Evolutionary conservation across 805 yeast genomes (phyloP).

Genomic region (Spathaspora sp.): DNA sequence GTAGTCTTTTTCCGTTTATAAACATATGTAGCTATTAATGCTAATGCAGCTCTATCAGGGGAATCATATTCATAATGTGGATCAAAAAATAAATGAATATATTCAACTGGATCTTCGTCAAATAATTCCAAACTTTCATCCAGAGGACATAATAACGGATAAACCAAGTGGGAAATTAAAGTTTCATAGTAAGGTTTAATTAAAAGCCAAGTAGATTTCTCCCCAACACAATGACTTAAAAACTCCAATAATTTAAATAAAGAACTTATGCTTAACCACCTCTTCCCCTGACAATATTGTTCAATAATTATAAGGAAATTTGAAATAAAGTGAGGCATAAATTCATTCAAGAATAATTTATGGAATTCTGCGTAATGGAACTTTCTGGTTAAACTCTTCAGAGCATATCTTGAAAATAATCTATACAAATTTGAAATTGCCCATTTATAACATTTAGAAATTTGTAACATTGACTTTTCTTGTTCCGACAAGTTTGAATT

Average conservation of each 20-base stretch:
- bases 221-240: slow-evolving; percentile 54
- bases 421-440: slow-evolving; percentile 74
- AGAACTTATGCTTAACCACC: slow-evolving; percentile 70
- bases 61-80: slow-evolving; percentile 53
- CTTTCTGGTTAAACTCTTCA: slow-evolving; percentile 39
- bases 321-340: slow-evolving; percentile 70
- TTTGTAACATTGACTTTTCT: slow-evolving; percentile 58
- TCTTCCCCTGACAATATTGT: slow-evolving; percentile 60
- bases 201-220: slow-evolving; percentile 57
- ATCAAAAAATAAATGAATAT: slow-evolving; percentile 65
- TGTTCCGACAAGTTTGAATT: slow-evolving; percentile 44
- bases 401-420: slow-evolving; percentile 68
- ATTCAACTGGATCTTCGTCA: slow-evolving; percentile 86
- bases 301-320: slow-evolving; percentile 65
- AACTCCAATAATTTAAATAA: slow-evolving; percentile 55
- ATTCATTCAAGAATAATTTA: slow-evolving; percentile 47
- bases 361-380: slow-evolving; percentile 62
- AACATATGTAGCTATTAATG: slow-evolving; percentile 68
- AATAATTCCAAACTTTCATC: slow-evolving; percentile 67
- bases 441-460: slow-evolving; percentile 74
- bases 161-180: slow-evolving; percentile 67
- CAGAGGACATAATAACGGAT: slow-evolving; percentile 70
- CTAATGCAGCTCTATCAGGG: slow-evolving; percentile 78
- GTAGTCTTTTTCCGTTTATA: slow-evolving; percentile 61
- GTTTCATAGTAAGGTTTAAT: slow-evolving; percentile 64